Evolutionary conservation across 2,329 filamentous ascomycete species (phyloP).

Genomic region (Sporothrix luriei): DNA sequence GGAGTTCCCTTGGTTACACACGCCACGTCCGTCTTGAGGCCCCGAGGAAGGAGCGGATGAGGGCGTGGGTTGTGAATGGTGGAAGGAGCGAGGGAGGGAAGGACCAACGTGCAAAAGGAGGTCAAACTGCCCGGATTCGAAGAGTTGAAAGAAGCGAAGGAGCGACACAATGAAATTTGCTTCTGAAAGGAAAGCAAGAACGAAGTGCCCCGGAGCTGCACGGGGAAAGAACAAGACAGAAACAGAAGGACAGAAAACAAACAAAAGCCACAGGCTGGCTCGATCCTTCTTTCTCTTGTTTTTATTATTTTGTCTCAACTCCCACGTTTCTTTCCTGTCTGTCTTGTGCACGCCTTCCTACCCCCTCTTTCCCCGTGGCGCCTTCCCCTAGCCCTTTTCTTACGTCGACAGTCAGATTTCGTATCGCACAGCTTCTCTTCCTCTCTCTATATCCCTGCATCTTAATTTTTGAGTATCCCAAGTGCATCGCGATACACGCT

Average conservation of each 20-base stretch:
- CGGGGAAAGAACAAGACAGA: background rate
- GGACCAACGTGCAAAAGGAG: background rate
- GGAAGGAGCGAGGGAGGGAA: background rate
- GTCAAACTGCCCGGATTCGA: constrained; percentile 14
- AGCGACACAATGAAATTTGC: background rate
- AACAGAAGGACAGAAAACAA: background rate
- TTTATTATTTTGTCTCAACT: constrained; percentile 12
- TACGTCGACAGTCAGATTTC: background rate
- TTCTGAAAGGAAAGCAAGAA: background rate
- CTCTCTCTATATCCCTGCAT: constrained; percentile 8
- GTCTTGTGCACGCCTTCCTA: background rate
- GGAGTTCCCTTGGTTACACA: constrained; percentile 19
- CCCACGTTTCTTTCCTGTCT: constrained; percentile 25
- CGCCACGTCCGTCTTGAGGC: background rate
- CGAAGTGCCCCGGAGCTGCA: background rate
- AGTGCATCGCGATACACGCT: background rate
- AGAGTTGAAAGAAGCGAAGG: background rate
- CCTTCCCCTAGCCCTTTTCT: background rate
- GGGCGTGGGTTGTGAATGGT: background rate
- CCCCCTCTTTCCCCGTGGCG: background rate
- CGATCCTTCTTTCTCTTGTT: background rate
- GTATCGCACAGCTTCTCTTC: constrained; percentile 10
- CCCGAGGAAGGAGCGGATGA: background rate
- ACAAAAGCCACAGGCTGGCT: background rate
- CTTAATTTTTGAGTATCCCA: background rate